These are phyloP conservation scores for Lipomyces sp. DNA, from an alignment of 805 yeast species.

Conservation along the genomic window DNA sequence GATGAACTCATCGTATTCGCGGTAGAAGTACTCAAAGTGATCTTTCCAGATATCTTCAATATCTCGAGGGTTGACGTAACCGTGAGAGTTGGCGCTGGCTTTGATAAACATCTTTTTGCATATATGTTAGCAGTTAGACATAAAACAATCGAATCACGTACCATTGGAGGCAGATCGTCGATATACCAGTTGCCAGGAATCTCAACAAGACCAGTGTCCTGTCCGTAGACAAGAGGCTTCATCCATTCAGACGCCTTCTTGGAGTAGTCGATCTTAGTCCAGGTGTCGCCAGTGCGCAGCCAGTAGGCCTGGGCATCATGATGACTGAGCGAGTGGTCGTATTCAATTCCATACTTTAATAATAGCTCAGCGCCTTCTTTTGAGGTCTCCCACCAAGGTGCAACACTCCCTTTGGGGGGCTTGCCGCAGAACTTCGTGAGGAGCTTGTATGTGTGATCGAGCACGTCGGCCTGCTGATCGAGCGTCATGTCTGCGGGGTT, in stretches of 20 bases:
- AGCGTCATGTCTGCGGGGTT: constrained; percentile 48
- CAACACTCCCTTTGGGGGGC: constrained; percentile 48
- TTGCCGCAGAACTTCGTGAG: constrained; percentile 47
- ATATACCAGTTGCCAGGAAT: constrained; percentile 50
- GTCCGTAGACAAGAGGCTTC: constrained; percentile 47
- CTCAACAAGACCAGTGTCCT: constrained; percentile 48
- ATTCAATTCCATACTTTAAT: constrained; percentile 48
- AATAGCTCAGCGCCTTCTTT: constrained; percentile 46
- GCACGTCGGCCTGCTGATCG: constrained; percentile 47
- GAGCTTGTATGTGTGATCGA: constrained; percentile 45
- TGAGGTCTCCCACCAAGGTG: constrained; percentile 51
- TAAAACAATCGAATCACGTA: neutral
- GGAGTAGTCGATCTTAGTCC: constrained; percentile 48
- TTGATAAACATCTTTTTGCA: constrained; percentile 44
- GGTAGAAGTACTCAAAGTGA: constrained; percentile 49
- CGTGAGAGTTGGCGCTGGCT: constrained; percentile 44
- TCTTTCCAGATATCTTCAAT: constrained; percentile 50
- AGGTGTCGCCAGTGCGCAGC: constrained; percentile 48
- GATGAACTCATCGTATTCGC: constrained; percentile 49
- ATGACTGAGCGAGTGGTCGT: constrained; percentile 49
- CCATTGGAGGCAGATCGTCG: constrained; percentile 50
- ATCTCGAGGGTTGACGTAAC: constrained; percentile 48
- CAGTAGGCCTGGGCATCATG: constrained; percentile 49
- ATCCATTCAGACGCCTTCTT: constrained; percentile 48
- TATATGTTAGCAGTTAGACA: neutral